Conservation (phyloP, 495 filamentous ascomycete species). For the Penicillium pulvis region DNA sequence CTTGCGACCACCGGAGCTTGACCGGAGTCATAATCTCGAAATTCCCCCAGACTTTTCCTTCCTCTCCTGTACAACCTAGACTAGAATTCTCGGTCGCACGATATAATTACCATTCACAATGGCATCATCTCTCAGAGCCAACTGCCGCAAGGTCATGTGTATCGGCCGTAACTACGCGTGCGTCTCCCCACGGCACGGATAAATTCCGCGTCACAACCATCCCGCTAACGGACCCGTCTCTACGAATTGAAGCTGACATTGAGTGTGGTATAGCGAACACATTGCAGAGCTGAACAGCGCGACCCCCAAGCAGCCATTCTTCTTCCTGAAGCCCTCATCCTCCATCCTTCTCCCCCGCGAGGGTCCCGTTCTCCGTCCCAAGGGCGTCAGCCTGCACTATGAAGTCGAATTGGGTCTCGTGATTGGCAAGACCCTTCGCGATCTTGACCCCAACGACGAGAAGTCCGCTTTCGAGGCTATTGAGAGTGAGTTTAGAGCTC, state of each 20-base stretch:
- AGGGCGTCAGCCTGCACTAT: conserved; percentile 84
- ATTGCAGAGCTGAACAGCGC: conserved; percentile 87
- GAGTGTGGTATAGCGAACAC: conserved; percentile 68
- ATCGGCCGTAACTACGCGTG: conserved; percentile 98
- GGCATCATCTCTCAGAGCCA: conserved; percentile 48
- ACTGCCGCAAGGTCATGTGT: conserved; percentile 88
- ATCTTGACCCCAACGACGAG: conserved; percentile 69
- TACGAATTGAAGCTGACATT: conserved; percentile 1
- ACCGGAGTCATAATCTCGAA: conserved; percentile 9
- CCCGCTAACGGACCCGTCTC: neutral
- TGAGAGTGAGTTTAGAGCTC: conserved; percentile 37
- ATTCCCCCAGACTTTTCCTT: conserved; percentile 2
- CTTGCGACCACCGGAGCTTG: conserved; percentile 13
- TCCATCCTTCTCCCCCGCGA: conserved; percentile 75
- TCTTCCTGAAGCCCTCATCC: conserved; percentile 93
- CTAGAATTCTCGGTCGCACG: neutral
- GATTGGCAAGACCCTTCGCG: conserved; percentile 73
- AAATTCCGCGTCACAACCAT: neutral
- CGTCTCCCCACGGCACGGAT: conserved; percentile 27
- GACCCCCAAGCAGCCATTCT: conserved; percentile 90
- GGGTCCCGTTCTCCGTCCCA: conserved; percentile 82
- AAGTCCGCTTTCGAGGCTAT: conserved; percentile 51
- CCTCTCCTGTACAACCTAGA: neutral
- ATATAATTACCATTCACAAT: conserved; percentile 22
- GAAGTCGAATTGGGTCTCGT: conserved; percentile 92